A percentile compares a stretch with the other conserved stretches of the same genome.
phyloP scores from a whole-genome alignment of 2,329 filamentous ascomycete genomes.

The Arthrobotrys iridis region DNA sequence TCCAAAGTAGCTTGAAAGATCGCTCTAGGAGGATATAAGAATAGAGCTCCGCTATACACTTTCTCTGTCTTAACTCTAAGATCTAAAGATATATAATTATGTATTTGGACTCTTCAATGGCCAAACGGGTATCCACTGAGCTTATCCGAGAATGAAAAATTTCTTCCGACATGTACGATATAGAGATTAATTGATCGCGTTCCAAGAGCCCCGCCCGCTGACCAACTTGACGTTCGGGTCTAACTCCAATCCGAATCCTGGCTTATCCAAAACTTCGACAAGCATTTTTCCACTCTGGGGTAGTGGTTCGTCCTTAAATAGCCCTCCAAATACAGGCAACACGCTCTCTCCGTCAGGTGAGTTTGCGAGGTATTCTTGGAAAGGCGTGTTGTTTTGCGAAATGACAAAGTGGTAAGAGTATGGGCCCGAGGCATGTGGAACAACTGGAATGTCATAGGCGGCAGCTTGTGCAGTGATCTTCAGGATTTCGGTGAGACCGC shows the following conservation, averaged over 20 bases:
- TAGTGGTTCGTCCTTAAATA: constrained; percentile 91
- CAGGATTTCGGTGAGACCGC: constrained; percentile 88
- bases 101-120: neutral
- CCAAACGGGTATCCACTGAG: neutral
- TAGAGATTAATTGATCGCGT: constrained; percentile 63
- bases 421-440: constrained; percentile 91
- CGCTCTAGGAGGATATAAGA: no score
- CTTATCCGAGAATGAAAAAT: no score
- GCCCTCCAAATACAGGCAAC: constrained; percentile 87
- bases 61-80: no score
- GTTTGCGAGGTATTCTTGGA: constrained; percentile 96
- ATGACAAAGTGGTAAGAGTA: constrained; percentile 98
- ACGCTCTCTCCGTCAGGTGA: constrained; percentile 90
- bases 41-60: no score
- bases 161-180: no score
- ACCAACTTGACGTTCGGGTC: constrained; percentile 85
- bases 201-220: constrained; percentile 77
- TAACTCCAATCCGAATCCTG: constrained; percentile 87
- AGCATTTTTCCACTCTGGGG: constrained; percentile 83
- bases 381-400: constrained; percentile 89
- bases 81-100: no score
- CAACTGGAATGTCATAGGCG: constrained; percentile 92
- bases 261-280: constrained; percentile 81
- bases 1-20: no score
- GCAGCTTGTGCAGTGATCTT: constrained; percentile 88